Evolutionary conservation across 345 rosid genomes (phyloP).

Genomic region (Bruguiera parviflora): DNA sequence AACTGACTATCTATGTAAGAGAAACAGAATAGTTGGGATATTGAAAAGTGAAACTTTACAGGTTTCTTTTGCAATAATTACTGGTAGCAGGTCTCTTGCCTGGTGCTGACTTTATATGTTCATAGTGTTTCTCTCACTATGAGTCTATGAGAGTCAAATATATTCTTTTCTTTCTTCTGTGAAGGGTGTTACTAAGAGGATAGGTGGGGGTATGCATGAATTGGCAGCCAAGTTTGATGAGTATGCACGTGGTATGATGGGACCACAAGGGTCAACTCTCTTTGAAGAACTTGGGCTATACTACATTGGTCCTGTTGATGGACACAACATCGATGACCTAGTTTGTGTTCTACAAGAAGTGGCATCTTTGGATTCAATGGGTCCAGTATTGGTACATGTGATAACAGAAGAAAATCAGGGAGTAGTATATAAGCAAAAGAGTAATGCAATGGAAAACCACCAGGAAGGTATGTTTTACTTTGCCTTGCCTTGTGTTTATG

Average conservation of each 20-base stretch:
- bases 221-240: slow-evolving; percentile 96
- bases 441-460: slow-evolving; percentile 27
- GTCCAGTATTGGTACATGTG: slow-evolving; percentile 92
- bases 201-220: slow-evolving; percentile 82
- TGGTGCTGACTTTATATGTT: neutral
- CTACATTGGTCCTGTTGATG: slow-evolving; percentile 94
- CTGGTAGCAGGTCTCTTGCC: neutral
- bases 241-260: slow-evolving; percentile 95
- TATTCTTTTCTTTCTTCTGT: slow-evolving; percentile 7
- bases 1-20: neutral
- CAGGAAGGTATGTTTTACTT: slow-evolving; percentile 38
- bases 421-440: slow-evolving; percentile 23
- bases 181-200: slow-evolving; percentile 78
- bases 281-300: slow-evolving; percentile 92
- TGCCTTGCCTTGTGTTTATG: slow-evolving; percentile 7
- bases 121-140: neutral
- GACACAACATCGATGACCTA: slow-evolving; percentile 82
- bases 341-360: slow-evolving; percentile 77
- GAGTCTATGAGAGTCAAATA: neutral
- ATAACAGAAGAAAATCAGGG: slow-evolving; percentile 65
- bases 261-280: slow-evolving; percentile 86
- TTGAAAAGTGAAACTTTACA: slow-evolving; percentile 2
- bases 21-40: neutral
- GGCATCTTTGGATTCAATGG: slow-evolving; percentile 74
- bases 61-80: neutral